phyloP scores from a whole-genome alignment of 768 basidiomycete genomes.

The Suillus discolor region DNA sequence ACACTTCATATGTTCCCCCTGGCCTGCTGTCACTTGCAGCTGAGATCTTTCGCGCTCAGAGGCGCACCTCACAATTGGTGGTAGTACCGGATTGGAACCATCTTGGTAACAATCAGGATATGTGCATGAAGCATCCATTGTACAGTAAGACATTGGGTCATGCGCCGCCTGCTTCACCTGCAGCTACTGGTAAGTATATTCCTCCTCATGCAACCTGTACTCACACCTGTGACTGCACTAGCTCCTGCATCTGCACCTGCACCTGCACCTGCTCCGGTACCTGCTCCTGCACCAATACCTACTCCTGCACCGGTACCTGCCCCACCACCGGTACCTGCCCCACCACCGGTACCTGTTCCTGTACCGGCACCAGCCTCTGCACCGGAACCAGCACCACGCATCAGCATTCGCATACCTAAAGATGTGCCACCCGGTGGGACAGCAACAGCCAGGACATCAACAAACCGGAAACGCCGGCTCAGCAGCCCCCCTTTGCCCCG shows the following conservation, averaged over 20 bases:
- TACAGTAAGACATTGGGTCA: neutral
- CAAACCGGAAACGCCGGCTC: neutral
- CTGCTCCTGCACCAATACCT: too few relatives aligned
- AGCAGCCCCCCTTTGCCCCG: too few relatives aligned
- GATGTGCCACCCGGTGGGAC: neutral
- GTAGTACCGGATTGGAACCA: neutral
- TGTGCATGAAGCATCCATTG: slow-evolving; percentile 1
- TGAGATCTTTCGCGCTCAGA: neutral
- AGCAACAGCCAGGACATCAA: neutral
- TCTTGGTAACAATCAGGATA: neutral
- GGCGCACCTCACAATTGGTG: neutral
- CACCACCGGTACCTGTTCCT: too few relatives aligned
- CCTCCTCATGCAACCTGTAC: neutral
- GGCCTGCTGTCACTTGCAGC: slow-evolving; percentile 1
- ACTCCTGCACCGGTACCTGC: too few relatives aligned
- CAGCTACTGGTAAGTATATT: neutral
- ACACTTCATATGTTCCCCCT: neutral
- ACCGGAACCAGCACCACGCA: neutral
- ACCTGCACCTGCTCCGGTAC: neutral
- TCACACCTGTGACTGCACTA: neutral
- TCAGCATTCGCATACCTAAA: neutral
- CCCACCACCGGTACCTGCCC: too few relatives aligned
- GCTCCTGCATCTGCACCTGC: neutral
- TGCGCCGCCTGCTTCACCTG: neutral
- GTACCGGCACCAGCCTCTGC: too few relatives aligned